Conservation (phyloP, 1,284 basidiomycete genomes). For the Heterobasidion occidentale region DNA sequence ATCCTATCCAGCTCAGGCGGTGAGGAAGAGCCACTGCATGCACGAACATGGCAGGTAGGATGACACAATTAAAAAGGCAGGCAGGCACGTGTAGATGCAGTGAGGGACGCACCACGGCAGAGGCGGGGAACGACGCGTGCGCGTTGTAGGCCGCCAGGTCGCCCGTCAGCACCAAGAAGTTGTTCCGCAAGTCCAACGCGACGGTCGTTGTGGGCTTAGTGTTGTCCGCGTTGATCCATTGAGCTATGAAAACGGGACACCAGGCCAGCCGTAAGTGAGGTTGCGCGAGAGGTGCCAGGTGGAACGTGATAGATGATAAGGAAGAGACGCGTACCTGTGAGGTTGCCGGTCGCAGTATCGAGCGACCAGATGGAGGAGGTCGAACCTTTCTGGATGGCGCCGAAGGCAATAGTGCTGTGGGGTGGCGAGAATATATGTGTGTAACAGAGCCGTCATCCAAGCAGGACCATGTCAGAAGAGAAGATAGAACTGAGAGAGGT, state of each 20-base stretch:
- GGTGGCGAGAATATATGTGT: no score
- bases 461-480: not conserved
- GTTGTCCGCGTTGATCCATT: not conserved
- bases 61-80: no score
- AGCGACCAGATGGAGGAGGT: conserved; percentile 1
- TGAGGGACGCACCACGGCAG: not conserved
- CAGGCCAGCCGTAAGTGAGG: not conserved
- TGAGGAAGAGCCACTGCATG: not conserved
- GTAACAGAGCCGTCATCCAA: not conserved
- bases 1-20: not conserved
- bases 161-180: not conserved
- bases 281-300: not conserved
- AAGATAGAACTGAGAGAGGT: not conserved
- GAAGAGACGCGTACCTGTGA: not conserved
- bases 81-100: not conserved
- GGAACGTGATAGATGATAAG: not conserved
- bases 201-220: not conserved
- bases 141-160: not conserved
- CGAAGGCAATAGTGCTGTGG: not conserved
- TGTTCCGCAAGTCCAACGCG: not conserved
- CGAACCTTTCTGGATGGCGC: not conserved
- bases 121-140: not conserved
- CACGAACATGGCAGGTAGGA: no score
- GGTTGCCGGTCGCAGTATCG: not conserved
- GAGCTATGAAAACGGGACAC: not conserved